Conservation (phyloP, 305 asterid genomes). For the Monarda citriodora region DNA sequence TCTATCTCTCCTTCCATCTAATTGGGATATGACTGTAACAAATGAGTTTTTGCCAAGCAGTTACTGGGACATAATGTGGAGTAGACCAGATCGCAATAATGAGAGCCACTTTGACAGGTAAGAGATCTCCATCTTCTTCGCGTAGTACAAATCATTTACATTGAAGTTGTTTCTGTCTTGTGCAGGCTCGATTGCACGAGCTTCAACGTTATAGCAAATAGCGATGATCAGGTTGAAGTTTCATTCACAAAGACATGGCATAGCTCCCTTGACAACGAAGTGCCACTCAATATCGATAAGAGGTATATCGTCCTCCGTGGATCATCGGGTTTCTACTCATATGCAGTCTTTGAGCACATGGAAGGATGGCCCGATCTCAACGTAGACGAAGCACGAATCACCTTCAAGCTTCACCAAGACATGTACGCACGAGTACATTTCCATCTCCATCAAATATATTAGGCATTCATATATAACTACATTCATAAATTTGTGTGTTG, state of each 20-base stretch:
- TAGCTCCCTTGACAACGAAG: conserved; percentile 13
- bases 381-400: conserved; percentile 50
- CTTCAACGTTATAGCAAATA: conserved; percentile 39
- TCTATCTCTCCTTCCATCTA: too few relatives aligned
- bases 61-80: conserved; percentile 76
- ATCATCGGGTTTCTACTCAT: conserved; percentile 59
- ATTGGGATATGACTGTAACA: too few relatives aligned
- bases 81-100: conserved; percentile 31
- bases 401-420: conserved; percentile 48
- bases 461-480: too few relatives aligned
- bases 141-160: too few relatives aligned
- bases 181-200: conserved; percentile 43
- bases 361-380: conserved; percentile 63
- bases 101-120: conserved; percentile 44
- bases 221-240: conserved; percentile 50
- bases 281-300: conserved; percentile 49
- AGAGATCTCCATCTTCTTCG: neutral
- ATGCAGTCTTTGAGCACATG: conserved; percentile 50
- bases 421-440: conserved; percentile 24
- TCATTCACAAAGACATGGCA: conserved; percentile 60
- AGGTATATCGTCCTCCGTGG: conserved; percentile 56
- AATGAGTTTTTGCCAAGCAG: conserved; percentile 26
- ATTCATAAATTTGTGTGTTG: neutral
- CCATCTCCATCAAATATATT: too few relatives aligned
- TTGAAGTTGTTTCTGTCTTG: neutral